A percentile compares a stretch with the other conserved stretches of the same genome.
Evolutionary conservation across 257 asterid species (phyloP).

Genomic region (Hygrophila difformis): DNA sequence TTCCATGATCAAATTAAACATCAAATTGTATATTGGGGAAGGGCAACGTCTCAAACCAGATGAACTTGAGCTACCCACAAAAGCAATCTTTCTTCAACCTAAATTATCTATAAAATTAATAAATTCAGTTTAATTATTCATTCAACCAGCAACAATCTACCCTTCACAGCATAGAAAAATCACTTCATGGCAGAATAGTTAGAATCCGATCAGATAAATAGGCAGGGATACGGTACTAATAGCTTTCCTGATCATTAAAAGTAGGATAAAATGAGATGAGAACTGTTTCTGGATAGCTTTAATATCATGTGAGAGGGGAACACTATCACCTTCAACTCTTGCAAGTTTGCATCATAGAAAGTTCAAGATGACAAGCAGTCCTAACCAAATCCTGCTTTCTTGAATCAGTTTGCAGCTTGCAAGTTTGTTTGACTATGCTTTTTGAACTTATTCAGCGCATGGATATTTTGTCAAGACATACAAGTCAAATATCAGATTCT

Average conservation of each 20-base stretch:
- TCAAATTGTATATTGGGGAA: not conserved
- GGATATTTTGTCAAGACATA: too few species aligned
- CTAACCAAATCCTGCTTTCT: constrained; percentile 82
- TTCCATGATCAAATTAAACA: too few species aligned
- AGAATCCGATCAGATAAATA: too few species aligned
- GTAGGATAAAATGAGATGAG: constrained; percentile 9
- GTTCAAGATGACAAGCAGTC: constrained; percentile 94
- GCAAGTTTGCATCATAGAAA: constrained; percentile 83
- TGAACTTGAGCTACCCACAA: constrained; percentile 26
- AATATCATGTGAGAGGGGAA: constrained; percentile 71
- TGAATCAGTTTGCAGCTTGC: too few species aligned
- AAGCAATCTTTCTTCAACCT: constrained; percentile 32
- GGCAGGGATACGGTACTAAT: not conserved
- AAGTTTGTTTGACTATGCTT: too few species aligned
- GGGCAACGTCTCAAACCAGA: constrained; percentile 27
- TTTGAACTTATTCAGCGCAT: too few species aligned
- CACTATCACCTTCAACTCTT: constrained; percentile 63
- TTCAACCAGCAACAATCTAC: not conserved
- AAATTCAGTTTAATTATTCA: too few species aligned
- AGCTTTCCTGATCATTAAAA: not conserved
- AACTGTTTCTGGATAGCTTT: constrained; percentile 84
- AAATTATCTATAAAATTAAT: constrained; percentile 19
- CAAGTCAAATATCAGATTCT: too few species aligned
- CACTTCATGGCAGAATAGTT: too few species aligned
- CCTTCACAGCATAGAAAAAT: not conserved